A percentile compares a stretch with the other conserved stretches of the same genome.
phyloP scores from a whole-genome alignment of 2,329 filamentous ascomycete genomes.

The Meredithiella fracta region DNA sequence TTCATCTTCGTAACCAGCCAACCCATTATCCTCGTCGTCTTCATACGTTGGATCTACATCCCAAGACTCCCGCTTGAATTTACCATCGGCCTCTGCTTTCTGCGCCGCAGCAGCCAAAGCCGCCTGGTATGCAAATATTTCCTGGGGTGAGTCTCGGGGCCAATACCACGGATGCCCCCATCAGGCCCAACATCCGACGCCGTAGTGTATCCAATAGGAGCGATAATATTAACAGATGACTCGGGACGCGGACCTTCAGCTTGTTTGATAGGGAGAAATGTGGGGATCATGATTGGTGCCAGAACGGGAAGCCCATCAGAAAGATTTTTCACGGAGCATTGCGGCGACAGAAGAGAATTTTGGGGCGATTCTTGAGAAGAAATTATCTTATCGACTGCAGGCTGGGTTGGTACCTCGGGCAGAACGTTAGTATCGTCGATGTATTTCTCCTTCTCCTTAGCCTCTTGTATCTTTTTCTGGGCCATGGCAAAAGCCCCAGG shows the following conservation, averaged over 20 bases:
- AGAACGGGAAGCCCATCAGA: neutral
- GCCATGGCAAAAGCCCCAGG: constrained; percentile 41
- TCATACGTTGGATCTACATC: constrained; percentile 19
- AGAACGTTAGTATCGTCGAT: too few relatives aligned
- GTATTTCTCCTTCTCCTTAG: constrained; percentile 10
- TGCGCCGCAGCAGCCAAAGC: constrained; percentile 70
- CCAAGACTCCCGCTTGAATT: constrained; percentile 48
- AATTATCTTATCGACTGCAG: too few relatives aligned
- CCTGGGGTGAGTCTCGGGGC: constrained; percentile 16
- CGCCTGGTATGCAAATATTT: constrained; percentile 56
- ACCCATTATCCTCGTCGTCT: constrained; percentile 11
- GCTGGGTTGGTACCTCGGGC: too few relatives aligned
- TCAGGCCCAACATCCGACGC: neutral
- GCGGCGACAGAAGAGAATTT: neutral
- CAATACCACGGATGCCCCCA: constrained; percentile 10
- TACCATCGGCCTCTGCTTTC: constrained; percentile 57
- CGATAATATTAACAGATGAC: neutral
- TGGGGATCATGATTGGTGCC: constrained; percentile 9
- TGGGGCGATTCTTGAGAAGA: neutral
- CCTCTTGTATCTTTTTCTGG: constrained; percentile 21
- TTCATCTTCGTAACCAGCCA: constrained; percentile 8
- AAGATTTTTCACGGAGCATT: neutral
- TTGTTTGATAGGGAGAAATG: constrained; percentile 7
- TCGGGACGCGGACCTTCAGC: neutral
- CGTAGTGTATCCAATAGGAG: neutral